Evolutionary conservation across 2,329 filamentous ascomycete species (phyloP), one percentile per base, ranked within the genome.

Genomic region (Penicillium sp.): DNA sequence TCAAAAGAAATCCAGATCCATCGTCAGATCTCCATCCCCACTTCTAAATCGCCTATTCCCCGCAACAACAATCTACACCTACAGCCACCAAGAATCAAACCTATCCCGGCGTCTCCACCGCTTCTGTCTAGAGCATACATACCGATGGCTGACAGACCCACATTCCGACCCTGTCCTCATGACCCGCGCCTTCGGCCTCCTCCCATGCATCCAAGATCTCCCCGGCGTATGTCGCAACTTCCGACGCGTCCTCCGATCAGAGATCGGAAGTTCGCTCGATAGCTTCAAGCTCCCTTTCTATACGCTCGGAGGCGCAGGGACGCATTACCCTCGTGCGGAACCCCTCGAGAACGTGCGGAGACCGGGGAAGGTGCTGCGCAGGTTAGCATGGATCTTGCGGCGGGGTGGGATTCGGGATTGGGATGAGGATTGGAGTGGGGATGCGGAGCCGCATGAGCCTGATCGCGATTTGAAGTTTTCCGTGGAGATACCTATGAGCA

Each of bases 61-160:
- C 16, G 56, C 57, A 47, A 48, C 59, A 25, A 64, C 64, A 21
- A 65, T 67, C 0, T 77, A 72, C 27, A 86, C 85, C 0, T 88
- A 88, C 70, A 81, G 86, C n/a, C 82, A 84, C 57, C 81, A 85
- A 43, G 90, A 93, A 70, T 78, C 81, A 3, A 88, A 83, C 1
- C 92, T 96, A 66, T 87, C 87, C 13, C 84, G 90, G 9, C 84
- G 90, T 2, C 78, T 96, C 9, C 89, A 91, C 50, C 85, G 91
- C 42, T 80, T 81, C 54, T 81, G 85, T 4, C 65, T 88, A 1
- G 90, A 96, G 72, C 76, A 79, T 29, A 90, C 82, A 1, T 84
- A 88, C 57, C 74, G 78, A 6, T 76, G 92, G 6, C 77, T 90
- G 1, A 76, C 73, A 49, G 63, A 70, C 51, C 52, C 67, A 16